Evolutionary conservation across 2,329 filamentous ascomycete genomes (phyloP), one percentile per base, ranked within the genome.

Genomic region (Aspergillus fijiensis): DNA sequence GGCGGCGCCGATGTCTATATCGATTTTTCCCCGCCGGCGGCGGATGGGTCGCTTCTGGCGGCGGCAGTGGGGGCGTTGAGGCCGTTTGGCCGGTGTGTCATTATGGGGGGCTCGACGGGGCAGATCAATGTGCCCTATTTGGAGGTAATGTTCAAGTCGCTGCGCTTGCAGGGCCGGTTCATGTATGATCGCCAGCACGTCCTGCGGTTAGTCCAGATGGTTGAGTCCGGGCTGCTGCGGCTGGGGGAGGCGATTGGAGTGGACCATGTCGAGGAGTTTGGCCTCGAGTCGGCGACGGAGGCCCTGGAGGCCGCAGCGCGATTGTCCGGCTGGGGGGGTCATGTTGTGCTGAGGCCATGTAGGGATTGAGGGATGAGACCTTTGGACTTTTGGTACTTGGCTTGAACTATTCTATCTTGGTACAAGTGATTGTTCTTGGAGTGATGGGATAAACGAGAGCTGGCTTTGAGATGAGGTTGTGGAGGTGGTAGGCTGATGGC

Each of bases 121-220:
- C 49, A 49, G 5, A 31, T 56, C 25, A 29, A 21, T 10, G 14
- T 60, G n/a, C 53, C 58, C 1, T 56, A 56, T 10, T 23, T 47
- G 2, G 52, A 19, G 11, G 29, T 60, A 21, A 56, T 60, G 52
- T 14, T 47, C 25, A 51, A 52, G 52, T 51, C 33, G 11, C 31
- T 60, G 16, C 33, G 48, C 10, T 39, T 60, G 23, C 49, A 52
- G 21, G 58, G 58, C 16, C 53, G 58, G 5, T 56, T 51, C 19
- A 60, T 60, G 58, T 60, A 60, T 29, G 52, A 48, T 3, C 39
- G 58, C 11, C 14, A 29, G 5, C 31, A 56, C 11, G 25, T 60
- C 6, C 21, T 23, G 5, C 33, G 27, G 48, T 19, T 60, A 48
- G 29, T 60, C 5, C 49, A 23, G 56, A 21, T 60, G 53, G 25